Percentiles rank a stretch among this genome's conserved stretches.
Evolutionary conservation across 495 filamentous ascomycete species (phyloP).

Genomic region (Penicillium goetzii): DNA sequence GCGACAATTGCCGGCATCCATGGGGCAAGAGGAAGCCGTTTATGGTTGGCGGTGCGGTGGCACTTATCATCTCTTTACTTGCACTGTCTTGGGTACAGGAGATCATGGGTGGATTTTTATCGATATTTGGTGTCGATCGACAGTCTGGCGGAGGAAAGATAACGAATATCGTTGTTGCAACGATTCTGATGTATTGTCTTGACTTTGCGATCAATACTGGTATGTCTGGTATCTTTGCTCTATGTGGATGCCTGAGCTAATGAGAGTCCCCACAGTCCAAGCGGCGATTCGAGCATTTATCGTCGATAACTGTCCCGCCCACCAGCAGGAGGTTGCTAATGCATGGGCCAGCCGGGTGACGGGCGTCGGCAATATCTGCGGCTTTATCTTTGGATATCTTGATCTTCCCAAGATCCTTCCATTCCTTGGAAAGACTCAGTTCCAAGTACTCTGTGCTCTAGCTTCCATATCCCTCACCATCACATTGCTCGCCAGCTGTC

Average conservation of each 20-base stretch:
- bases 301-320: conserved; percentile 83
- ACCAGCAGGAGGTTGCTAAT: conserved; percentile 89
- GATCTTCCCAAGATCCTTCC: conserved; percentile 71
- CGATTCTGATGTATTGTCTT: conserved; percentile 80
- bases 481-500: conserved; percentile 69
- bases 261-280: conserved; percentile 60
- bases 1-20: conserved; percentile 77
- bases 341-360: conserved; percentile 82
- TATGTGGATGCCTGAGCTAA: background rate
- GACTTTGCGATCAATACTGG: conserved; percentile 94
- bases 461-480: conserved; percentile 68
- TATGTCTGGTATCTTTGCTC: conserved; percentile 38
- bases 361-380: conserved; percentile 84
- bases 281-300: conserved; percentile 88
- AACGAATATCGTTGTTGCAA: conserved; percentile 69
- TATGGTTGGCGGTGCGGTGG: conserved; percentile 74
- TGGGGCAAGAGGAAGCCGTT: conserved; percentile 91
- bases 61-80: conserved; percentile 74
- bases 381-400: conserved; percentile 80
- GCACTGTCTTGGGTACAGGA: conserved; percentile 82
- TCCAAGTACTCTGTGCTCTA: conserved; percentile 85
- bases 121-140: conserved; percentile 70
- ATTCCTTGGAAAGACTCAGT: conserved; percentile 82
- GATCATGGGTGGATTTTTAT: conserved; percentile 69
- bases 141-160: conserved; percentile 62